These are phyloP conservation scores for Vigna hirtella DNA, from an alignment of 306 rosid genomes.

Conservation along the genomic window DNA sequence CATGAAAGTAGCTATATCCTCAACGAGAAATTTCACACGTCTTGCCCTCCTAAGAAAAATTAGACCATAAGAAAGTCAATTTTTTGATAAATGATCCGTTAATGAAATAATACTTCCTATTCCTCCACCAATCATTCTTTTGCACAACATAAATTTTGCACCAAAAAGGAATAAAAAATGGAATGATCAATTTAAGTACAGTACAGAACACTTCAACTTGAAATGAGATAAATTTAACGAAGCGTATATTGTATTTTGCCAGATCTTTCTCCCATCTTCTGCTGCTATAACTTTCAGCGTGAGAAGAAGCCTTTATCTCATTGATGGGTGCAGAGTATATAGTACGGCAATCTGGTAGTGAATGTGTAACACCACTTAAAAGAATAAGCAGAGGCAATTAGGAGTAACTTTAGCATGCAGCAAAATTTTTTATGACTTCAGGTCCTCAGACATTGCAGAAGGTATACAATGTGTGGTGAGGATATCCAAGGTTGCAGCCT, in stretches of 20 bases:
- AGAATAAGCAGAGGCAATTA: not conserved
- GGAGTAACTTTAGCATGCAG: slow-evolving; percentile 31
- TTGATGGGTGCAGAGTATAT: not conserved
- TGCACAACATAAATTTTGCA: not conserved
- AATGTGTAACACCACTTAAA: not conserved
- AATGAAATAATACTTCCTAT: slow-evolving; percentile 14
- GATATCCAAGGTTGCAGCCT: slow-evolving; percentile 70
- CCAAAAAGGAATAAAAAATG: not conserved
- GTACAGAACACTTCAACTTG: slow-evolving; percentile 1
- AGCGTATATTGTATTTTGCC: not conserved
- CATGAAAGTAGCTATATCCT: not conserved
- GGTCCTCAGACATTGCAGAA: slow-evolving; percentile 76
- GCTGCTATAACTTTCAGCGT: not conserved
- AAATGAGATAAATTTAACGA: not conserved
- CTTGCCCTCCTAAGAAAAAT: slow-evolving; percentile 28
- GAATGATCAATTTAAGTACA: not conserved
- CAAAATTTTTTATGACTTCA: slow-evolving; percentile 46
- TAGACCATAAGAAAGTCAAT: not conserved
- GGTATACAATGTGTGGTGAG: slow-evolving; percentile 77
- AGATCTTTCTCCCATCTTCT: not conserved
- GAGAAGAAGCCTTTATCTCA: not conserved
- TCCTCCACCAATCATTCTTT: slow-evolving; percentile 23
- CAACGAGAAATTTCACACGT: slow-evolving; percentile 15
- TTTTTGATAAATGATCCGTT: not conserved
- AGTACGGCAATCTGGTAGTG: not conserved